Conservation (phyloP, 768 basidiomycete genomes). For the Austroboletus eburneus region DNA sequence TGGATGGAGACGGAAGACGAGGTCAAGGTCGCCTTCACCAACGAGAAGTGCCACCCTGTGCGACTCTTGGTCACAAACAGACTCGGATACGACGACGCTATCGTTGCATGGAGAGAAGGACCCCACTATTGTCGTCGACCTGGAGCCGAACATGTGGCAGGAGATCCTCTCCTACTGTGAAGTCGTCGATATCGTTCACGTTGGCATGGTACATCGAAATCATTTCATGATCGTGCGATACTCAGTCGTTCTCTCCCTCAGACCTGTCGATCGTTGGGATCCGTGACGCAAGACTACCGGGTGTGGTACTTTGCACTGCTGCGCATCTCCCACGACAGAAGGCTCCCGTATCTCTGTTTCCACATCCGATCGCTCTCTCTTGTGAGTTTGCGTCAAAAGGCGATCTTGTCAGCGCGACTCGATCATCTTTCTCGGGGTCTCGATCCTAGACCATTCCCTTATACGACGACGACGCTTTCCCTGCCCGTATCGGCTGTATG, state of each 20-base stretch:
- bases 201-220: constrained; percentile 5
- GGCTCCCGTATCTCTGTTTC: constrained; percentile 2
- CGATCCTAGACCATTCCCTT: not conserved
- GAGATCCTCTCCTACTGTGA: constrained; percentile 10
- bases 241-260: not conserved
- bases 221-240: not conserved
- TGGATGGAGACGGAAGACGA: constrained; percentile 1
- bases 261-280: constrained; percentile 6
- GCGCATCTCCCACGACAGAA: constrained; percentile 3
- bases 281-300: not conserved
- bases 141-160: constrained; percentile 3
- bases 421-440: constrained; percentile 2
- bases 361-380: not conserved
- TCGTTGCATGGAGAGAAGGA: not conserved
- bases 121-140: not conserved
- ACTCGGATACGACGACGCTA: too few species aligned
- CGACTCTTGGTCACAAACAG: not conserved
- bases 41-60: not conserved
- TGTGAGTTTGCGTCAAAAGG: constrained; percentile 2
- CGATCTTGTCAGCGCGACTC: constrained; percentile 3
- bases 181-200: constrained; percentile 8
- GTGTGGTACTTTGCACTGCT: constrained; percentile 7
- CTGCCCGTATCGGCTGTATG: not conserved
- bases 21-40: not conserved
- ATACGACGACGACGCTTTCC: not conserved